Evolutionary conservation across 257 asterid genomes (phyloP).

Genomic region (Jaltomata sinuosa): DNA sequence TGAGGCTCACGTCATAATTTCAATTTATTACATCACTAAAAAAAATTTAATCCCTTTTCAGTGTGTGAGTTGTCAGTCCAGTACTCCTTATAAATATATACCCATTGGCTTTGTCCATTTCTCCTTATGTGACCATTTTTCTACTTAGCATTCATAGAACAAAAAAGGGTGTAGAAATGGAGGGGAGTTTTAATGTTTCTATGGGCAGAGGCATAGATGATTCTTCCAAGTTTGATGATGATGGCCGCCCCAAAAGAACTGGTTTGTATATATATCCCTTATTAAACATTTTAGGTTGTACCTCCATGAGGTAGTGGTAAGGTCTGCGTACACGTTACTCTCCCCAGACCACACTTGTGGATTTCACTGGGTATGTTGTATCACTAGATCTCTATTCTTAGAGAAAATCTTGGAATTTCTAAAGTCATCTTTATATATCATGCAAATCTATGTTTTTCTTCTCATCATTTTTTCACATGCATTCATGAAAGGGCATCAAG

Average conservation of each 20-base stretch:
- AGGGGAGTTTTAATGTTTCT: constrained; percentile 3
- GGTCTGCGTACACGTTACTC: too few species aligned
- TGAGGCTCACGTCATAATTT: background rate
- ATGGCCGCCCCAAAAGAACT: constrained; percentile 29
- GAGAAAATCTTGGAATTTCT: background rate
- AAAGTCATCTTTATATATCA: background rate
- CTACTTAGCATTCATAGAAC: background rate
- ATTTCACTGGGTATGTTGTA: too few species aligned
- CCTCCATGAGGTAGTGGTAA: too few species aligned
- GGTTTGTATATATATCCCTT: constrained; percentile 4
- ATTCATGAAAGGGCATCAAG: background rate
- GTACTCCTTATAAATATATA: background rate
- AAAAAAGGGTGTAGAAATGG: background rate
- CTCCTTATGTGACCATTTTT: background rate
- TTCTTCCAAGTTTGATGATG: constrained; percentile 21
- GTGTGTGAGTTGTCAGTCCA: background rate
- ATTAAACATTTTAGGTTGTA: too few species aligned
- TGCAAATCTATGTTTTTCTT: background rate
- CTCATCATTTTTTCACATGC: background rate
- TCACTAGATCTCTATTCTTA: background rate
- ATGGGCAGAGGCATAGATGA: constrained; percentile 14
- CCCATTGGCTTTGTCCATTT: background rate
- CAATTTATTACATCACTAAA: background rate
- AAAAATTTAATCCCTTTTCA: background rate
- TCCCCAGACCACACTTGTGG: too few species aligned